A percentile compares a stretch with the other conserved stretches of the same genome.
Conservation (phyloP, 257 asterid genomes). For the Henckelia pumila region DNA sequence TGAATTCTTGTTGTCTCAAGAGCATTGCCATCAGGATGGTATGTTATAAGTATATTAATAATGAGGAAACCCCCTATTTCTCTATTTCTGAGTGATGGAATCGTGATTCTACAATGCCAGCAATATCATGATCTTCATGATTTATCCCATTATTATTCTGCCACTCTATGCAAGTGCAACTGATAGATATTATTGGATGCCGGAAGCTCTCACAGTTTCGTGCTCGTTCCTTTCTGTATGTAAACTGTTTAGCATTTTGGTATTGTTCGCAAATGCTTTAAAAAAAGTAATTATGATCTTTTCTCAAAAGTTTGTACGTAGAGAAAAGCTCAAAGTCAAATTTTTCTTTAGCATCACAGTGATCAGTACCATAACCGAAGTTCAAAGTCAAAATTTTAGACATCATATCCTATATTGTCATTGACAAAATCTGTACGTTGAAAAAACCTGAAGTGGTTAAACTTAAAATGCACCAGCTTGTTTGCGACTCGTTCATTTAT, state of each 20-base stretch:
- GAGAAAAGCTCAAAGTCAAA: too few relatives aligned
- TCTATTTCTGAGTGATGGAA: constrained; percentile 8
- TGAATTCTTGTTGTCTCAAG: constrained; percentile 32
- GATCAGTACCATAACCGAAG: background rate
- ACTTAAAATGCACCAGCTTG: too few relatives aligned
- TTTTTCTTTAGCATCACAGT: too few relatives aligned
- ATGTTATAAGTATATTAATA: constrained; percentile 39
- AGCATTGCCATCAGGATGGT: constrained; percentile 32
- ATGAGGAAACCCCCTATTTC: constrained; percentile 29
- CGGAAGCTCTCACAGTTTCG: background rate
- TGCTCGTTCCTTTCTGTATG: background rate
- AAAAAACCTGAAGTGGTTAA: background rate
- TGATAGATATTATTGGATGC: background rate
- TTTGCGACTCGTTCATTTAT: too few relatives aligned
- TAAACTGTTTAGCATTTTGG: too few relatives aligned
- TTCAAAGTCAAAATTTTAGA: background rate
- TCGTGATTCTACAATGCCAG: background rate
- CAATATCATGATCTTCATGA: background rate
- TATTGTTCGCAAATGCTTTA: too few relatives aligned
- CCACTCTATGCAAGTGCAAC: background rate
- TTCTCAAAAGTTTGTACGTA: too few relatives aligned
- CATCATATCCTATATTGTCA: background rate
- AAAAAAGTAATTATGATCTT: too few relatives aligned
- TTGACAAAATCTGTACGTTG: too few relatives aligned
- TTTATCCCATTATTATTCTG: background rate